These are phyloP conservation scores for Blastomyces gilchristii DNA, from an alignment of 2,329 filamentous ascomycete genomes.

Conservation along the genomic window DNA sequence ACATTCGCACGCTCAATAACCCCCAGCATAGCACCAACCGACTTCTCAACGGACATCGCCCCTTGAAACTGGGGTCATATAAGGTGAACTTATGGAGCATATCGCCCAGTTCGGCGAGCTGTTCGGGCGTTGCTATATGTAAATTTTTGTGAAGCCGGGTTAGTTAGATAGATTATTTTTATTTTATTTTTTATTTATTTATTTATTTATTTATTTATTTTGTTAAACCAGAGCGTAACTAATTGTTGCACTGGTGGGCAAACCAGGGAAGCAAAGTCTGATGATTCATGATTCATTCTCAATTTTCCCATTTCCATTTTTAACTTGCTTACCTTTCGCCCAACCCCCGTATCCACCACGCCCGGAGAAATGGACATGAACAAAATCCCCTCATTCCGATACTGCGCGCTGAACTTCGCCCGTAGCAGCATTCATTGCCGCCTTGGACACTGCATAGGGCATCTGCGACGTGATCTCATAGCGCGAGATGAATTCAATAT, in stretches of 20 bases:
- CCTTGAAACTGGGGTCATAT: conserved; percentile 36
- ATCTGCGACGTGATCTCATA: conserved; percentile 26
- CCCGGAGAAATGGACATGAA: conserved; percentile 45
- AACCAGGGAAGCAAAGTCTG: no score
- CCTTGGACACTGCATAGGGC: conserved; percentile 44
- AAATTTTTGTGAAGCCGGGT: neutral
- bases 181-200: no score
- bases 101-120: conserved; percentile 17
- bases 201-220: no score
- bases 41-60: conserved; percentile 28
- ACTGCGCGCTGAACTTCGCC: conserved; percentile 46
- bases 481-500: conserved; percentile 36
- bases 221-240: no score
- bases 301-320: neutral
- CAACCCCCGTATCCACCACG: conserved; percentile 2
- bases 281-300: no score
- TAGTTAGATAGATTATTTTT: no score
- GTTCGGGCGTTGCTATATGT: conserved; percentile 17
- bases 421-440: conserved; percentile 43
- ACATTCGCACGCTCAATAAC: conserved; percentile 34
- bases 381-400: conserved; percentile 42
- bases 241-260: no score
- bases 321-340: neutral
- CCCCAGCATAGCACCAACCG: conserved; percentile 25
- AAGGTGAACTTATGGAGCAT: conserved; percentile 24